These are phyloP conservation scores for Rhizopus microsporus DNA, from an alignment of 371 early-diverging fungal species.

Conservation along the genomic window DNA sequence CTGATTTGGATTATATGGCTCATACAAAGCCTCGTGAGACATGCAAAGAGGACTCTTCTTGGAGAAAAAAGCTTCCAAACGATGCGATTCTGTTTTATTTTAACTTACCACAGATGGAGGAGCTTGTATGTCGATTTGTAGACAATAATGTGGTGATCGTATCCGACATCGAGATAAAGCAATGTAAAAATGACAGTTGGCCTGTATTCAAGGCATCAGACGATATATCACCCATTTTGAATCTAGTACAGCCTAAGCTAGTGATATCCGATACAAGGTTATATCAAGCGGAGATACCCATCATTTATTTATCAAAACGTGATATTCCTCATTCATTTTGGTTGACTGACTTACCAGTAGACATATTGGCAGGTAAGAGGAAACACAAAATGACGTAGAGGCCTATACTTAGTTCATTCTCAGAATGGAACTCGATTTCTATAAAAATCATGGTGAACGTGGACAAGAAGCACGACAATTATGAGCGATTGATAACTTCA, in stretches of 20 bases:
- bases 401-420: neutral
- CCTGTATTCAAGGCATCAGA: neutral
- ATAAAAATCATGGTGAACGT: slow-evolving; percentile 58
- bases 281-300: slow-evolving; percentile 17
- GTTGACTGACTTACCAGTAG: slow-evolving; percentile 54
- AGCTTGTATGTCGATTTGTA: too few species aligned
- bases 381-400: neutral
- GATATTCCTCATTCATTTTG: slow-evolving; percentile 51
- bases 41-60: too few species aligned
- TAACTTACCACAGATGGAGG: neutral
- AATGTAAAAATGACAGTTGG: neutral
- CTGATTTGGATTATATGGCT: slow-evolving; percentile 7
- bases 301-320: slow-evolving; percentile 47
- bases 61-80: too few species aligned
- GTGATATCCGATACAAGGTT: slow-evolving; percentile 12
- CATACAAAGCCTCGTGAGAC: too few species aligned
- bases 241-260: slow-evolving; percentile 21
- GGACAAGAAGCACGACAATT: slow-evolving; percentile 53
- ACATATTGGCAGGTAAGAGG: slow-evolving; percentile 52
- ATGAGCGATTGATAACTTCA: slow-evolving; percentile 56
- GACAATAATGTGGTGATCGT: too few species aligned
- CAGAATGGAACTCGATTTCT: slow-evolving; percentile 61
- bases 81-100: slow-evolving; percentile 17
- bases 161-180: too few species aligned
- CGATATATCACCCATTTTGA: slow-evolving; percentile 19